A percentile compares a stretch with the other conserved stretches of the same genome.
phyloP scores from a whole-genome alignment of 805 yeast species.

The Yamadazyma insecticola region DNA sequence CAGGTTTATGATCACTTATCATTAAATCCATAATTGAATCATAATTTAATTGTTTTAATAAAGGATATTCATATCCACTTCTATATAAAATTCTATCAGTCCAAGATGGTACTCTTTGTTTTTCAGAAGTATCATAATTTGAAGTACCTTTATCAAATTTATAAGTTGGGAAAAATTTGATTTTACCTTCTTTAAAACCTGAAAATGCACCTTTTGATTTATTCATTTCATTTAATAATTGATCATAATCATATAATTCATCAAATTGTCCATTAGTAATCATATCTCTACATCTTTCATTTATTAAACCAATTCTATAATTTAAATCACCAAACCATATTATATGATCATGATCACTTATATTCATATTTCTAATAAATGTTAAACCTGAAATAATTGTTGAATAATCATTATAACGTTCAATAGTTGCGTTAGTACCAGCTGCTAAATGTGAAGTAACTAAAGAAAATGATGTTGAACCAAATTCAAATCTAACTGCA shows the following conservation, averaged over 20 bases:
- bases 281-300: slow-evolving; percentile 65
- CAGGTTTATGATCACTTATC: slow-evolving; percentile 91
- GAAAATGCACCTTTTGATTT: slow-evolving; percentile 61
- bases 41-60: slow-evolving; percentile 61
- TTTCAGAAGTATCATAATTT: slow-evolving; percentile 82
- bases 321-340: slow-evolving; percentile 96
- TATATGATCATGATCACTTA: slow-evolving; percentile 75
- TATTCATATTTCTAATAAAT: slow-evolving; percentile 67
- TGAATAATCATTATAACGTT: slow-evolving; percentile 80
- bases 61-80: slow-evolving; percentile 32
- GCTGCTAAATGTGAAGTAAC: slow-evolving; percentile 94
- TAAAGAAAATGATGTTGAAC: slow-evolving; percentile 75
- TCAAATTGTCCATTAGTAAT: slow-evolving; percentile 43
- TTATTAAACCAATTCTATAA: slow-evolving; percentile 67
- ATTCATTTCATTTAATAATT: slow-evolving; percentile 69
- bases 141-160: slow-evolving; percentile 84
- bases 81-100: slow-evolving; percentile 80
- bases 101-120: slow-evolving; percentile 93
- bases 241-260: slow-evolving; percentile 66
- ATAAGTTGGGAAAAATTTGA: slow-evolving; percentile 84
- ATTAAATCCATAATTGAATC: slow-evolving; percentile 54
- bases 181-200: slow-evolving; percentile 70
- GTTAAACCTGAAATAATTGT: slow-evolving; percentile 71
- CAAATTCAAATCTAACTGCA: slow-evolving; percentile 82
- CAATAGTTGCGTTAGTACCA: slow-evolving; percentile 75